Percentiles rank a stretch among this genome's conserved stretches.
Evolutionary conservation across 2,329 filamentous ascomycete species (phyloP).

Genomic region (Stachybotrys chlorohalonatus): DNA sequence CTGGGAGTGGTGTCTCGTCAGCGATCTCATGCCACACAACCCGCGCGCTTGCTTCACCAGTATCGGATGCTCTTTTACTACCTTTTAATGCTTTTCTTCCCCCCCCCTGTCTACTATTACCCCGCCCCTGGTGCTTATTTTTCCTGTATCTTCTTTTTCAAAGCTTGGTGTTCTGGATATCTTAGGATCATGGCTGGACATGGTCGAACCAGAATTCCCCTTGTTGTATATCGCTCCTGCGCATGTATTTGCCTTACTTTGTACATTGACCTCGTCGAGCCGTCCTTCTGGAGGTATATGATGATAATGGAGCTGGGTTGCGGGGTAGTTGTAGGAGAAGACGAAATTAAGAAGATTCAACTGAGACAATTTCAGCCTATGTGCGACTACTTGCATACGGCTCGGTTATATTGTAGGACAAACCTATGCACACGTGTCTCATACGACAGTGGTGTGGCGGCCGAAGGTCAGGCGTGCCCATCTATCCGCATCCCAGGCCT

Average conservation of each 20-base stretch:
- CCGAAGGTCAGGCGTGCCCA: too few species aligned
- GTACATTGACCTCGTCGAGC: too few species aligned
- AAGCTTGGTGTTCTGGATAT: conserved; percentile 28
- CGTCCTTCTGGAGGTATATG: too few species aligned
- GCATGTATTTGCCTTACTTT: background rate
- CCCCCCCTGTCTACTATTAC: background rate
- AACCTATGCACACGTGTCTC: too few species aligned
- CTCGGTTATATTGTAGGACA: too few species aligned
- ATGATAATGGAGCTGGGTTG: too few species aligned
- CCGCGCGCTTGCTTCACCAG: conserved; percentile 5
- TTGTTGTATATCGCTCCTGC: background rate
- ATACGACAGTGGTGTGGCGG: too few species aligned
- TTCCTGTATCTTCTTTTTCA: conserved; percentile 8
- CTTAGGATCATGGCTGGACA: conserved; percentile 1
- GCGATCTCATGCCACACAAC: background rate
- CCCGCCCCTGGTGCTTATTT: conserved; percentile 1
- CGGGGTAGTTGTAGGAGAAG: too few species aligned
- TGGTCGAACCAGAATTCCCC: background rate
- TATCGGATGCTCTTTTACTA: conserved; percentile 3
- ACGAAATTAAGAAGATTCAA: too few species aligned
- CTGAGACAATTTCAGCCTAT: too few species aligned
- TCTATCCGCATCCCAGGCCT: too few species aligned
- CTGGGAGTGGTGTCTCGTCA: background rate
- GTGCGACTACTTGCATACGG: too few species aligned
- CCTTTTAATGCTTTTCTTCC: conserved; percentile 1